Base-by-base conservation (phyloP, 1,284 basidiomycete genomes). In the Laetiporus sulphureus region DNA sequence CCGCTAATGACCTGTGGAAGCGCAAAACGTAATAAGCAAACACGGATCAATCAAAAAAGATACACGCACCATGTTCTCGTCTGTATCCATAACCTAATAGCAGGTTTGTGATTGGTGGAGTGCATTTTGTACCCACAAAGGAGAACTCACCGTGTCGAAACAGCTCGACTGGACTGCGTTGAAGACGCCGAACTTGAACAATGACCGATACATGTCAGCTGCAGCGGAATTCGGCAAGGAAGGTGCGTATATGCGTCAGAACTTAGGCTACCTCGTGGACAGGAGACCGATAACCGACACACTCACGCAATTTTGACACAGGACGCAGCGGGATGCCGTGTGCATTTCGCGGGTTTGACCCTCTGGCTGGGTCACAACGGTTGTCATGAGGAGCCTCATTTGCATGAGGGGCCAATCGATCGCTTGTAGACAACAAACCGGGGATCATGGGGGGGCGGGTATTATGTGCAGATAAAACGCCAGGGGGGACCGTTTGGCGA, bases 151-250 rank as follows among this genome's bases (percentile, higher is more conserved):
- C 48, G 73, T 72, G 40, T 89, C 75, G 50, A 88, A 87, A 54
- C 89, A 91, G 23, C 70, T 71, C 7, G 88, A 91, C 54, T 97
- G 93, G 12, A 96, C 79, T 1, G 84, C 82, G 58, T 97, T 97
- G 71, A 96, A 95, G 1, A 83, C 76, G 0, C 82, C 80, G 50
- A 95, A 95, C 53, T 83, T 84, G 73, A 94, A 96, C 1, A 92
- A 66, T 0, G 72, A 66, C 6, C 86, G 77, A 60, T 86, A 93
- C 16, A 80, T 71, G 51, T 93, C 88, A 38, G 91, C 92, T 94
- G 52, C 34, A 33, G 40, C 27, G 18, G 13, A 24, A 34, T 38
- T 23, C 13, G 30, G 40, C 29, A n/a, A 25, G 30, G 12, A 20
- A 7, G 34, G n/a, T 19, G 32, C 32, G 22, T 46, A 47, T 47